phyloP scores from a whole-genome alignment of 1,284 basidiomycete genomes.

The Moesziomyces sp. region DNA sequence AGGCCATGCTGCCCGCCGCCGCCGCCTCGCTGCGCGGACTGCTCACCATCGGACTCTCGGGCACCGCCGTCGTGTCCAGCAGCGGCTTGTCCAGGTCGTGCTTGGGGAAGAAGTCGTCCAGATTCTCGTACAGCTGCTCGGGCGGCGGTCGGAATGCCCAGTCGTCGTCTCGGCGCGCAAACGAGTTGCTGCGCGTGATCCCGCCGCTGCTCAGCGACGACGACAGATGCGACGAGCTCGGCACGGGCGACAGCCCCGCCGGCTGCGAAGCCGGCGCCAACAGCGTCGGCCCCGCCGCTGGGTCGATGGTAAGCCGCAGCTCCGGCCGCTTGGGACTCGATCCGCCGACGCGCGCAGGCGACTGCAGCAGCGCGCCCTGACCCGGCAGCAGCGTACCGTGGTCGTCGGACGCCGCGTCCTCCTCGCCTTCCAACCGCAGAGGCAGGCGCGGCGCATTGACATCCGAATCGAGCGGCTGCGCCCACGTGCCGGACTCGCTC shows the following conservation, averaged over 20 bases:
- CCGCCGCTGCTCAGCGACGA: slow-evolving; percentile 33
- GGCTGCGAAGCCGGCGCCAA: slow-evolving; percentile 9
- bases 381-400: slow-evolving; percentile 39
- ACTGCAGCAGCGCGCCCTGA: slow-evolving; percentile 24
- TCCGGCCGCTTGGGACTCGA: slow-evolving; percentile 54
- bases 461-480: slow-evolving; percentile 59
- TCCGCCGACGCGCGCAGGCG: slow-evolving; percentile 5
- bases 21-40: slow-evolving; percentile 32
- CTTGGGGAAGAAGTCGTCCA: slow-evolving; percentile 94
- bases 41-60: slow-evolving; percentile 72
- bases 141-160: slow-evolving; percentile 83
- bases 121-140: slow-evolving; percentile 90
- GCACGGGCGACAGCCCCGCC: slow-evolving; percentile 16
- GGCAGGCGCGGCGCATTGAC: slow-evolving; percentile 36
- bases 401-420: slow-evolving; percentile 18
- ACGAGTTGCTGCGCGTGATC: slow-evolving; percentile 55
- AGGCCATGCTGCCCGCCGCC: slow-evolving; percentile 3
- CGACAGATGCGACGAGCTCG: slow-evolving; percentile 22
- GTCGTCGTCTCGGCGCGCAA: slow-evolving; percentile 59
- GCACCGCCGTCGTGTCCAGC: slow-evolving; percentile 80
- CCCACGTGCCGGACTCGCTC: slow-evolving; percentile 60
- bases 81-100: slow-evolving; percentile 96
- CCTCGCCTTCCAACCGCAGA: slow-evolving; percentile 17
- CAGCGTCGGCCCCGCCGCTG: slow-evolving; percentile 31
- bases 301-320: slow-evolving; percentile 57